Evolutionary conservation across 345 rosid genomes (phyloP).

Genomic region (Nasturtium officinale): DNA sequence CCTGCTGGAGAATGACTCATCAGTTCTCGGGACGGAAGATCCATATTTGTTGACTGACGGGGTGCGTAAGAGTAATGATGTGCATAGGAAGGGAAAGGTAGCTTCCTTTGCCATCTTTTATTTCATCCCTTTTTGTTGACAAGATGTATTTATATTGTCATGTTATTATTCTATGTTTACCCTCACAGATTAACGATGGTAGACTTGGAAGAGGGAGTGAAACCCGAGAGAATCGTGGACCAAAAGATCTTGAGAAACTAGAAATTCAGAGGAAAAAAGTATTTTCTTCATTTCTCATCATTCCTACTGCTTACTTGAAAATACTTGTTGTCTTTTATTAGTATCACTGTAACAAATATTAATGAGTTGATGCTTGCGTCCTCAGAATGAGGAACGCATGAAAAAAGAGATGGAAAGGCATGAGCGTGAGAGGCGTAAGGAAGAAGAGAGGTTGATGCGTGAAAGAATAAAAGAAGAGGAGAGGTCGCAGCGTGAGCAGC

Average conservation of each 20-base stretch:
- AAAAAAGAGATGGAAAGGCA: conserved; percentile 87
- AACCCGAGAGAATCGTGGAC: conserved; percentile 59
- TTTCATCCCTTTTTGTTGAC: conserved; percentile 20
- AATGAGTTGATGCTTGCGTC: conserved; percentile 35
- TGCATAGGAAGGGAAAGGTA: conserved; percentile 46
- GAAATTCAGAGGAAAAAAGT: conserved; percentile 79
- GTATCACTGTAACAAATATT: conserved; percentile 22
- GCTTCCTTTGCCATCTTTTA: conserved; percentile 29
- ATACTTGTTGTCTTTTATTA: conserved; percentile 10
- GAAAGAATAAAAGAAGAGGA: conserved; percentile 96
- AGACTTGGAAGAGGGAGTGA: conserved; percentile 73
- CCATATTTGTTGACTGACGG: conserved; percentile 41
- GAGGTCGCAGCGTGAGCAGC: conserved; percentile 80
- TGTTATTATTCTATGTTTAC: conserved; percentile 31
- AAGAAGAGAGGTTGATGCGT: conserved; percentile 94
- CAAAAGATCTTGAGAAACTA: conserved; percentile 79
- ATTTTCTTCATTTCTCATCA: conserved; percentile 8
- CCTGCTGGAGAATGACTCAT: conserved; percentile 53
- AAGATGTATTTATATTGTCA: conserved; percentile 14
- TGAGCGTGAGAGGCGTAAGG: conserved; percentile 95
- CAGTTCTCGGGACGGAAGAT: conserved; percentile 48
- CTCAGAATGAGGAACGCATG: conserved; percentile 82
- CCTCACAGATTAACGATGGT: conserved; percentile 68
- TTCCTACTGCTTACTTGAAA: conserved; percentile 5
- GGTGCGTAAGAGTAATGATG: conserved; percentile 39